Conservation (phyloP, 805 yeast species). For the Spathaspora gorwiae region DNA sequence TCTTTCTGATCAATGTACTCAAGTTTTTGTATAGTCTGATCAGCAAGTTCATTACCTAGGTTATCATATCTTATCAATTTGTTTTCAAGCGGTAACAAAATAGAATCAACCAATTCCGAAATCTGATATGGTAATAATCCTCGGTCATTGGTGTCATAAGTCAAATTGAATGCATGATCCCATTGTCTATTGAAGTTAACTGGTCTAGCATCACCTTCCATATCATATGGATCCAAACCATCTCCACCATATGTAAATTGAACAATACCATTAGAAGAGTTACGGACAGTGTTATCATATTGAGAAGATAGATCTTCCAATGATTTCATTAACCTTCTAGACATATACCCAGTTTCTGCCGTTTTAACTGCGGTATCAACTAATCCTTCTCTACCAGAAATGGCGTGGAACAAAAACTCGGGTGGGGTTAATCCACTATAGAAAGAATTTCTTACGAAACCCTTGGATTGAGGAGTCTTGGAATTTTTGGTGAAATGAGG, state of each 20-base stretch:
- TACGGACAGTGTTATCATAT: constrained; percentile 92
- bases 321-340: constrained; percentile 96
- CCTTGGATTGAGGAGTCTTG: constrained; percentile 95
- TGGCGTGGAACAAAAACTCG: constrained; percentile 96
- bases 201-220: constrained; percentile 98
- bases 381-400: constrained; percentile 98
- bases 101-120: constrained; percentile 46
- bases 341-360: constrained; percentile 98
- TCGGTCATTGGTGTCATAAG: constrained; percentile 50
- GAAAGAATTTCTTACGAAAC: constrained; percentile 95
- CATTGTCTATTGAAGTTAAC: constrained; percentile 92
- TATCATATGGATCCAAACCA: constrained; percentile 94
- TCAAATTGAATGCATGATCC: constrained; percentile 82
- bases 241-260: constrained; percentile 99
- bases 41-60: constrained; percentile 48
- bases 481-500: constrained; percentile 97
- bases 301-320: constrained; percentile 91
- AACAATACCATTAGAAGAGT: constrained; percentile 92
- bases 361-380: constrained; percentile 99
- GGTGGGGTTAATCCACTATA: constrained; percentile 93
- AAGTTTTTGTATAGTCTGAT: constrained; percentile 44
- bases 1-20: constrained; percentile 79
- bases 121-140: constrained; percentile 72
- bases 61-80: constrained; percentile 67
- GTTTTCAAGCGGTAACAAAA: constrained; percentile 58